These are phyloP conservation scores for Sugiyamaella valdiviana DNA, from an alignment of 805 yeast species.

Conservation along the genomic window DNA sequence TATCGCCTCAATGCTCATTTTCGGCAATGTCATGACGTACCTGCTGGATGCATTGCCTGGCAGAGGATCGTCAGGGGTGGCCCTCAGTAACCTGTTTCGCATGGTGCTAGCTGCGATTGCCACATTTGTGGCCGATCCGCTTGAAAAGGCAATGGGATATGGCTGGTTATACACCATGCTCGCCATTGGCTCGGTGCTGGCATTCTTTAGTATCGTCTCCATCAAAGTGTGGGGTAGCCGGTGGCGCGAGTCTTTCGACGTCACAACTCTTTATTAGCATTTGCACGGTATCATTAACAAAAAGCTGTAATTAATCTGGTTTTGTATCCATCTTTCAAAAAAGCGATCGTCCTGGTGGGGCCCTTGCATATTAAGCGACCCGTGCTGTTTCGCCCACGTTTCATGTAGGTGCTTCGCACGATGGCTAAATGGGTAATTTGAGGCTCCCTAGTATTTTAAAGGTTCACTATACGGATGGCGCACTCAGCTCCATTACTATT, in stretches of 20 bases:
- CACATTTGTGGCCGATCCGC: constrained; percentile 68
- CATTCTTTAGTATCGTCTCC: constrained; percentile 17
- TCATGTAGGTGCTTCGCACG: too few relatives aligned
- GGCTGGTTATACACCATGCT: constrained; percentile 67
- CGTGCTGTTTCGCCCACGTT: too few relatives aligned
- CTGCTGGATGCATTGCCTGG: constrained; percentile 82
- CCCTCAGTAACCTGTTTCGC: constrained; percentile 69
- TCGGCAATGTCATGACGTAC: constrained; percentile 75
- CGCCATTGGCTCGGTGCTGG: constrained; percentile 39
- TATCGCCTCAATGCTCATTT: constrained; percentile 74
- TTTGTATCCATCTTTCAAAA: too few relatives aligned
- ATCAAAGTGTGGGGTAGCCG: constrained; percentile 37
- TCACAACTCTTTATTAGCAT: constrained; percentile 32
- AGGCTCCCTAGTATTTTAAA: too few relatives aligned
- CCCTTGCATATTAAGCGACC: too few relatives aligned
- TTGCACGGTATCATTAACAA: not conserved
- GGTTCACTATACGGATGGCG: too few relatives aligned
- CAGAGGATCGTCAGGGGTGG: constrained; percentile 83
- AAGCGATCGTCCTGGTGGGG: too few relatives aligned
- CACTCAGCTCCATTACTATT: too few relatives aligned
- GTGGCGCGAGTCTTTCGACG: constrained; percentile 39
- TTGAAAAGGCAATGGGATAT: constrained; percentile 56
- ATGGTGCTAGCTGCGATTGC: constrained; percentile 70
- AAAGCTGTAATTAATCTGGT: not conserved
- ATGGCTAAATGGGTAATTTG: too few relatives aligned